Evolutionary conservation across 2,329 filamentous ascomycete species (phyloP).

Genomic region (Ophiosphaerella narmari): DNA sequence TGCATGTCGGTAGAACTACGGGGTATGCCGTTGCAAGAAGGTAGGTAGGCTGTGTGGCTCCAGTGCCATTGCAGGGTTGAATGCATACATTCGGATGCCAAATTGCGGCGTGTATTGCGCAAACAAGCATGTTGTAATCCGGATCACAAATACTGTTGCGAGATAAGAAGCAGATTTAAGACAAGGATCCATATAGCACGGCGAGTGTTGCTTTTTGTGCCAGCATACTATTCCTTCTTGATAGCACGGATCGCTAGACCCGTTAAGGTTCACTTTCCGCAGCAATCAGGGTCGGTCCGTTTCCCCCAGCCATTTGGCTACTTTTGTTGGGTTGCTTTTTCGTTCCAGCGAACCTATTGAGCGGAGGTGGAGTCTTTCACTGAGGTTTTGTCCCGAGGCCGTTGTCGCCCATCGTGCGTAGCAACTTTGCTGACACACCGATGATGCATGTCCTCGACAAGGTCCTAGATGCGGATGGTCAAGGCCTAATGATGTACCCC

Average conservation of each 20-base stretch:
- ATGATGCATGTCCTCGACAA: constrained; percentile 16
- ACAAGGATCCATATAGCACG: constrained; percentile 49
- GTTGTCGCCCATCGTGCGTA: not conserved
- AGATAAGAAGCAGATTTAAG: constrained; percentile 41
- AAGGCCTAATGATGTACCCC: constrained; percentile 13
- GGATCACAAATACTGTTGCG: constrained; percentile 45
- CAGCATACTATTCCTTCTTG: not conserved
- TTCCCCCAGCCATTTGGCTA: no score
- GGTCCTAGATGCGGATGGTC: constrained; percentile 2
- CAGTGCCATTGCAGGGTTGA: constrained; percentile 48
- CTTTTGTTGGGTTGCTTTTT: no score
- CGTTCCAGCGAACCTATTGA: not conserved
- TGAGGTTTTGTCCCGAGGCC: not conserved
- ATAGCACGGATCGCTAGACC: not conserved
- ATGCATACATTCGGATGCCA: constrained; percentile 51
- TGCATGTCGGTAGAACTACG: constrained; percentile 39
- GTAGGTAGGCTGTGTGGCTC: constrained; percentile 24
- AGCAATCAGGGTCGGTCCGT: no score
- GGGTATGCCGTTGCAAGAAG: constrained; percentile 42
- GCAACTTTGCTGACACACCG: constrained; percentile 22
- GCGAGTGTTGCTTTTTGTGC: constrained; percentile 32
- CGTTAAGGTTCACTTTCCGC: not conserved
- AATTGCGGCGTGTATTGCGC: constrained; percentile 31
- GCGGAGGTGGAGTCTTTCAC: not conserved
- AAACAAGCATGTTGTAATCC: constrained; percentile 33